These are phyloP conservation scores for Coemansia sp. DNA, from an alignment of 192 early-diverging fungal species.

Conservation along the genomic window DNA sequence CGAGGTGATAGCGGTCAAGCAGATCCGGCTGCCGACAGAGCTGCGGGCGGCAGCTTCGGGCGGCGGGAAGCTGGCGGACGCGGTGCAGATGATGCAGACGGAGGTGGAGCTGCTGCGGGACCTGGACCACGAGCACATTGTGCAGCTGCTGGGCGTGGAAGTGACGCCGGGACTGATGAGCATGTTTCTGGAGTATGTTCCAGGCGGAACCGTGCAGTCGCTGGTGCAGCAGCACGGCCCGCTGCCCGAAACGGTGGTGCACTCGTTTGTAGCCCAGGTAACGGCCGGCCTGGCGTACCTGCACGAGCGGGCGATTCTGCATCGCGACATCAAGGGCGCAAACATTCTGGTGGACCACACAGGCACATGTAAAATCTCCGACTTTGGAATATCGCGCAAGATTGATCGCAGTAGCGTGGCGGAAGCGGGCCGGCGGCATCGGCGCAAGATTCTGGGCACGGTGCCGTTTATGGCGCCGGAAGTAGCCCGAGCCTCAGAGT, in stretches of 20 bases:
- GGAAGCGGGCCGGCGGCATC: slow-evolving; percentile 27
- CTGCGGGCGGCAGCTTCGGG: slow-evolving; percentile 21
- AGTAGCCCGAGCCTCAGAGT: slow-evolving; percentile 73
- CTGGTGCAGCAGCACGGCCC: slow-evolving; percentile 70
- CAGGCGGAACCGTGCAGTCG: slow-evolving; percentile 84
- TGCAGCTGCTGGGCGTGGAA: slow-evolving; percentile 86
- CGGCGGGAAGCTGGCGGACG: slow-evolving; percentile 22
- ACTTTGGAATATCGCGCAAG: slow-evolving; percentile 93
- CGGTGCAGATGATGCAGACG: slow-evolving; percentile 61
- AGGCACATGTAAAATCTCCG: slow-evolving; percentile 92
- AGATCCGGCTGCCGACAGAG: slow-evolving; percentile 63
- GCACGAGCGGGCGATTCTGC: slow-evolving; percentile 71
- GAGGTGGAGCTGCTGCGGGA: slow-evolving; percentile 75
- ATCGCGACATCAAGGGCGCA: slow-evolving; percentile 80
- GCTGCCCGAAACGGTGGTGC: slow-evolving; percentile 70
- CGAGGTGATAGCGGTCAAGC: slow-evolving; percentile 82
- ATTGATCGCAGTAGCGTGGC: slow-evolving; percentile 37
- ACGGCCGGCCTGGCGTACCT: slow-evolving; percentile 81
- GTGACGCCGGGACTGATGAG: slow-evolving; percentile 69
- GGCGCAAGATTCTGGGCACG: slow-evolving; percentile 60
- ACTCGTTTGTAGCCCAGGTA: slow-evolving; percentile 78
- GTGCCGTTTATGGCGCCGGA: slow-evolving; percentile 98
- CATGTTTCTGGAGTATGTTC: slow-evolving; percentile 97
- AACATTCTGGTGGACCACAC: slow-evolving; percentile 76
- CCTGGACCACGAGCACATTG: slow-evolving; percentile 88